Conservation (phyloP, 2,329 filamentous ascomycete species). For the Exserohilum turcica region DNA sequence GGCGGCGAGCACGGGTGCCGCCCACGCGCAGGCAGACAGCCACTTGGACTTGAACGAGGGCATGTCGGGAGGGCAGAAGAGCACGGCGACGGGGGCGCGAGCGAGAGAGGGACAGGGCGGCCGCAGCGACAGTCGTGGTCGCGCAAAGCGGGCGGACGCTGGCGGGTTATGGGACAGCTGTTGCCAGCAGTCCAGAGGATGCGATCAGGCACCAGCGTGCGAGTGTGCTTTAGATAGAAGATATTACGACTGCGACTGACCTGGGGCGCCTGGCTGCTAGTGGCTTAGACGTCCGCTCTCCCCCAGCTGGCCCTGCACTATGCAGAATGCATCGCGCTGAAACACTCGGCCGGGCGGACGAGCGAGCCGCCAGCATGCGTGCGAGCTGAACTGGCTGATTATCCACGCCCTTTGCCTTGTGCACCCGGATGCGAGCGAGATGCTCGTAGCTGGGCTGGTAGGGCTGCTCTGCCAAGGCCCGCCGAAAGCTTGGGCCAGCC, state of each 20-base stretch:
- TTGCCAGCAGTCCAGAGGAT: constrained; percentile 15
- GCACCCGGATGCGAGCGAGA: no score
- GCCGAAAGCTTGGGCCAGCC: constrained; percentile 9
- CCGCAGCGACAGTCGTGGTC: constrained; percentile 15
- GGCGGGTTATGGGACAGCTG: constrained; percentile 25
- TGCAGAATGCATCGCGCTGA: constrained; percentile 23
- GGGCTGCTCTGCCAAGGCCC: constrained; percentile 12
- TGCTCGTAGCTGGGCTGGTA: no score
- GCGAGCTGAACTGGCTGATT: background rate
- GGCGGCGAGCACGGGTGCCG: constrained; percentile 36
- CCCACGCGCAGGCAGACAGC: constrained; percentile 38
- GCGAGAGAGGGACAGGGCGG: no score
- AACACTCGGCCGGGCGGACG: constrained; percentile 14
- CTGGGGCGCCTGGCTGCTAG: constrained; percentile 16
- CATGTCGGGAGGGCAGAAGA: constrained; percentile 26
- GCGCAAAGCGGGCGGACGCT: constrained; percentile 25
- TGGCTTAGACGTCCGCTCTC: constrained; percentile 36
- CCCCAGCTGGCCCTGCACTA: constrained; percentile 26
- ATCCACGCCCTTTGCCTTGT: background rate
- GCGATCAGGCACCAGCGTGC: constrained; percentile 43
- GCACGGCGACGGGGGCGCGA: constrained; percentile 8
- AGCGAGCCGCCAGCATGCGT: constrained; percentile 5
- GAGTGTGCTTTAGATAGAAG: no score
- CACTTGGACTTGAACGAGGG: constrained; percentile 41
- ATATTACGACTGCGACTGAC: no score